Evolutionary conservation across 306 rosid species (phyloP).

Genomic region (Fagus crenata): DNA sequence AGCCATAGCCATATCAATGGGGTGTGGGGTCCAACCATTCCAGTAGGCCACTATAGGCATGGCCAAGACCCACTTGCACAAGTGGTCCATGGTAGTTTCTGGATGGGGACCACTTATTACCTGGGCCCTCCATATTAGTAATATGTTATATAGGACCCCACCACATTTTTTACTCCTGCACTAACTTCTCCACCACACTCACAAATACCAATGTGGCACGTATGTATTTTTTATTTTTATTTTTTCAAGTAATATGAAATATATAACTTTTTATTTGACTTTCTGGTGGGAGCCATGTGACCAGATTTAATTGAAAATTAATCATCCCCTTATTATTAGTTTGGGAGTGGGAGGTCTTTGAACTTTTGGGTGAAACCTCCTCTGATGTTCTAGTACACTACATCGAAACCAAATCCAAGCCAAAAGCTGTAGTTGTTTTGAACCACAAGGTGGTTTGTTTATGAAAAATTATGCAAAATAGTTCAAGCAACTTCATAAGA

Average conservation of each 20-base stretch:
- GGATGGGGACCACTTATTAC: neutral
- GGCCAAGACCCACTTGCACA: conserved; percentile 10
- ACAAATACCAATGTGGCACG: too few relatives aligned
- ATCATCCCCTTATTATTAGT: too few relatives aligned
- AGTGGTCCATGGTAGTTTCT: conserved; percentile 19
- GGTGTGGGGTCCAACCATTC: neutral
- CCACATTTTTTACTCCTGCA: neutral
- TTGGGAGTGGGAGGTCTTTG: too few relatives aligned
- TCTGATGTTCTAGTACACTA: too few relatives aligned
- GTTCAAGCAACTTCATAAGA: too few relatives aligned
- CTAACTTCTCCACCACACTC: too few relatives aligned
- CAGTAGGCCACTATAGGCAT: conserved; percentile 11
- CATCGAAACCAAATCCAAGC: too few relatives aligned
- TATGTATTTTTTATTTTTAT: too few relatives aligned
- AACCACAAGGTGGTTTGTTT: too few relatives aligned
- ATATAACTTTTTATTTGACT: neutral
- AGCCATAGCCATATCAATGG: conserved; percentile 7
- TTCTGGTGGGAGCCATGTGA: neutral
- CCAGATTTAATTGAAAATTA: neutral
- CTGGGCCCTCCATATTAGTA: neutral
- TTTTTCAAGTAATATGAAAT: neutral
- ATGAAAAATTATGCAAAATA: too few relatives aligned
- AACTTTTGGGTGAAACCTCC: too few relatives aligned
- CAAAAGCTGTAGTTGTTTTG: too few relatives aligned
- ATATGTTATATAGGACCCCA: neutral